phyloP scores from a whole-genome alignment of 2,329 filamentous ascomycete species.

The Ophiostoma pallidulum region DNA sequence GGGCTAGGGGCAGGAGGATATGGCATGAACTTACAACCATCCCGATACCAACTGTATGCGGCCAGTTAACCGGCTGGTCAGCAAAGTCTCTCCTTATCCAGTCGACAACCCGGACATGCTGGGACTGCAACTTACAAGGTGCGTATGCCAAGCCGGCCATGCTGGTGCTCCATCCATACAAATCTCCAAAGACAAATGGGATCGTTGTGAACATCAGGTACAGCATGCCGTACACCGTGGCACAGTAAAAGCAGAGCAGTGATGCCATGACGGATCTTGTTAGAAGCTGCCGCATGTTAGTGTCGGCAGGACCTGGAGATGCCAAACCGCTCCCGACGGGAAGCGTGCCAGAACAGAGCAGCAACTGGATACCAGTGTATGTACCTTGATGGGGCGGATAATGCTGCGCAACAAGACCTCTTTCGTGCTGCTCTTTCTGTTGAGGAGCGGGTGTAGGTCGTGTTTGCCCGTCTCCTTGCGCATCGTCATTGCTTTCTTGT shows the following conservation, averaged over 20 bases:
- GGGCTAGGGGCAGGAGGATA: too few relatives aligned
- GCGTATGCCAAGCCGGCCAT: conserved; percentile 6
- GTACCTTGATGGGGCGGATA: conserved; percentile 37
- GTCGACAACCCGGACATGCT: not conserved
- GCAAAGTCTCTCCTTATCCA: not conserved
- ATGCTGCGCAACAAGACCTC: conserved; percentile 34
- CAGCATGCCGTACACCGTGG: conserved; percentile 45
- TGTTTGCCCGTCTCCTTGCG: conserved; percentile 27
- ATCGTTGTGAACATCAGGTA: conserved; percentile 49
- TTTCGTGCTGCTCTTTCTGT: conserved; percentile 19
- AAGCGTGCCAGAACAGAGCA: too few relatives aligned
- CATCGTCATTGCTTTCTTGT: conserved; percentile 27
- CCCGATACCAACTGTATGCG: conserved; percentile 4
- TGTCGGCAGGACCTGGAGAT: not conserved
- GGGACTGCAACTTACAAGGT: not conserved
- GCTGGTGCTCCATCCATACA: conserved; percentile 39
- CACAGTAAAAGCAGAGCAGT: conserved; percentile 41
- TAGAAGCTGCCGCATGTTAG: not conserved
- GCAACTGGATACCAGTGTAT: conserved; percentile 35
- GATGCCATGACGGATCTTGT: conserved; percentile 35
- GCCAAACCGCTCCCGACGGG: too few relatives aligned
- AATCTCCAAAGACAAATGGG: conserved; percentile 36
- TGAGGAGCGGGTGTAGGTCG: conserved; percentile 14
- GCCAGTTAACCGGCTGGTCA: not conserved
- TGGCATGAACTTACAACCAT: conserved; percentile 8